Base-by-base conservation (phyloP, 1,284 basidiomycete species). In the Sphagnurus paluster region DNA sequence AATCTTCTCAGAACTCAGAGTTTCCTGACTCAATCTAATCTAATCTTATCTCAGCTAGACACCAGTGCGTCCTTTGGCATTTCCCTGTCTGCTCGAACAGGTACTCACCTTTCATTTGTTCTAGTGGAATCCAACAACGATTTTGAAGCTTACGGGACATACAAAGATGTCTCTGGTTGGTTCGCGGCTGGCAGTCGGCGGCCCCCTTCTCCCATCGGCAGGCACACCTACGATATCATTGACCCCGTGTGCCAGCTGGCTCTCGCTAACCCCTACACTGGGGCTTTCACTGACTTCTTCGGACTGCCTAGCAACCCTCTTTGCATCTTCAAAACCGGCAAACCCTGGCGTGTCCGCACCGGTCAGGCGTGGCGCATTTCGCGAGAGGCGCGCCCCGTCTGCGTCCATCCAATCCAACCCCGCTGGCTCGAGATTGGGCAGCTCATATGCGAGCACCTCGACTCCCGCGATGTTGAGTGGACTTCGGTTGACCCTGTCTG, bases 291-390 rank as follows among this genome's bases (percentile, higher is more conserved):
- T n/a, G n/a, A n/a, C n/a, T n/a, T n/a, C n/a, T 21, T 24, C 20
- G 57, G 59, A 23, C 16, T 50, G 21, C 48, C 48, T 14, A 48
- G 34, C 47, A 37, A 50, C 40, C 50, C 61, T 42, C 55, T 52
- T 30, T 68, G 59, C 40, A 48, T 69, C 48, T 68, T 56, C 53
- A 61, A 64, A 36, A 52, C 53, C 13, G 63, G 60, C n/a, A 44
- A 47, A 43, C 49, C 25, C 36, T 67, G 64, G 65, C 57, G 44
- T 40, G 48, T 55, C 21, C 54, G 34, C 55, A 53, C 37, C 21
- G 62, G 63, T 16, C 55, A 54, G 44, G 49, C 59, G 13, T 56
- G 62, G 50, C 21, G 57, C 23, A 54, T 67, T 50, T 26, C 53
- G 19, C 54, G 61, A 33, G 65, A 63, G 49, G 53, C 60, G 25